These are phyloP conservation scores for Suhomyces pyralidae DNA, from an alignment of 805 yeast species.

Conservation along the genomic window DNA sequence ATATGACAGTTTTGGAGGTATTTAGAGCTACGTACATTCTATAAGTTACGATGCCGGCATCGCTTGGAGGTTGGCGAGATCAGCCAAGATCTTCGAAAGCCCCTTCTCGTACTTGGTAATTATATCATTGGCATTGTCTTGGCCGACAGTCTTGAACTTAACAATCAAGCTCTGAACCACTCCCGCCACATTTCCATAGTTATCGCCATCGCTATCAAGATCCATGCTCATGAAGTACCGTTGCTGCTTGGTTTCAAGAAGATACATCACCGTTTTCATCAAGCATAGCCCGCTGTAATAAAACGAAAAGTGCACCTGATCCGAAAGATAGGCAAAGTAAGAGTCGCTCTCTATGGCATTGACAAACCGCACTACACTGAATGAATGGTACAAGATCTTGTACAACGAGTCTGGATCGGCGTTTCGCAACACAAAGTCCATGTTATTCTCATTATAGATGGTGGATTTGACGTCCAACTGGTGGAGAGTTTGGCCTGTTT, in stretches of 20 bases:
- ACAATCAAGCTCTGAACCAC: conserved; percentile 19
- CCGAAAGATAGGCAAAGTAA: conserved; percentile 67
- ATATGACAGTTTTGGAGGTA: too few relatives aligned
- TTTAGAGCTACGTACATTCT: neutral
- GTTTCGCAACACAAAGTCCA: conserved; percentile 20
- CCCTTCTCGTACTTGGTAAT: conserved; percentile 29
- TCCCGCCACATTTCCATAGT: neutral
- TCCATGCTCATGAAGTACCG: neutral
- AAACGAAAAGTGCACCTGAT: conserved; percentile 59
- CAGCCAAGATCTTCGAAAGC: conserved; percentile 1
- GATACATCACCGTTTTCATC: conserved; percentile 21
- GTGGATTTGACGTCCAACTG: neutral
- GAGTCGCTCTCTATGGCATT: conserved; percentile 45
- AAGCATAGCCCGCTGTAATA: conserved; percentile 41
- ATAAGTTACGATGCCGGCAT: neutral
- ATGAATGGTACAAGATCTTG: conserved; percentile 41
- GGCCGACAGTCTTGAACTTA: conserved; percentile 29
- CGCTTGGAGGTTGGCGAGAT: neutral
- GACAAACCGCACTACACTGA: conserved; percentile 41
- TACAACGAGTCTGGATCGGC: conserved; percentile 27
- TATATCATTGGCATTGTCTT: conserved; percentile 27
- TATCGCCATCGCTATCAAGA: conserved; percentile 4
- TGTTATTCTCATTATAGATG: conserved; percentile 18
- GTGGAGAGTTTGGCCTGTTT: neutral
- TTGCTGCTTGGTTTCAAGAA: conserved; percentile 5